Evolutionary conservation across 2,329 filamentous ascomycete genomes (phyloP).

Genomic region (Cercospora brassicicola): DNA sequence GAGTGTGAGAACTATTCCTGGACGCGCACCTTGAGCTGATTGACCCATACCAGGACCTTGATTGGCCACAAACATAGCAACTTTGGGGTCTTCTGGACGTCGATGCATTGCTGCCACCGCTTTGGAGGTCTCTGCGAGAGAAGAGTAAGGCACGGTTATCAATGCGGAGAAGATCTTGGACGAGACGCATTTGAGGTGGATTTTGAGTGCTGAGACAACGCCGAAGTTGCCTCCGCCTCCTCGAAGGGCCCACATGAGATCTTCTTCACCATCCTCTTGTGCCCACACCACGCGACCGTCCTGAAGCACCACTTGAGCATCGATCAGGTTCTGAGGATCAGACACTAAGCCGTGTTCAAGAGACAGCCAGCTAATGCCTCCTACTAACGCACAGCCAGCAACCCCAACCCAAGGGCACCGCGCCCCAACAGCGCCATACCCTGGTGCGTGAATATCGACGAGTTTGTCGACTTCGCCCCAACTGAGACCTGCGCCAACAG

Average conservation of each 20-base stretch:
- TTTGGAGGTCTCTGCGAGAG: slow-evolving; percentile 26
- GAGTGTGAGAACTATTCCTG: slow-evolving; percentile 32
- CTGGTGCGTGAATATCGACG: slow-evolving; percentile 39
- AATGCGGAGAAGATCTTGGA: slow-evolving; percentile 32
- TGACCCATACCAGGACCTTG: slow-evolving; percentile 30
- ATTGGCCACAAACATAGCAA: slow-evolving; percentile 37
- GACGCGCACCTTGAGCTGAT: slow-evolving; percentile 26
- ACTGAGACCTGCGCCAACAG: slow-evolving; percentile 41
- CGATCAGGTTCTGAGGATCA: slow-evolving; percentile 46
- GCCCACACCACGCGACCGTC: slow-evolving; percentile 45
- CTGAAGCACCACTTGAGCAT: slow-evolving; percentile 42
- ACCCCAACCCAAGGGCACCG: slow-evolving; percentile 45
- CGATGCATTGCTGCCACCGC: slow-evolving; percentile 31
- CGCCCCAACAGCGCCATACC: slow-evolving; percentile 41
- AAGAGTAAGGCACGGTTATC: slow-evolving; percentile 28
- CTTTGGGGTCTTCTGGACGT: slow-evolving; percentile 32
- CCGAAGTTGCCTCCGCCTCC: slow-evolving; percentile 44
- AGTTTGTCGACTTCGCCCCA: slow-evolving; percentile 44
- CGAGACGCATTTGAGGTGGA: slow-evolving; percentile 34
- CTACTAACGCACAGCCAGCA: slow-evolving; percentile 41
- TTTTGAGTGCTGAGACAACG: slow-evolving; percentile 34
- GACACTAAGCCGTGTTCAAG: slow-evolving; percentile 42
- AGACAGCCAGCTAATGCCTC: slow-evolving; percentile 45
- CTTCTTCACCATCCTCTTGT: slow-evolving; percentile 37
- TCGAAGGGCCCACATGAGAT: slow-evolving; percentile 46